Evolutionary conservation across 2,329 filamentous ascomycete genomes (phyloP).

Genomic region (Annulohypoxylon truncatum): DNA sequence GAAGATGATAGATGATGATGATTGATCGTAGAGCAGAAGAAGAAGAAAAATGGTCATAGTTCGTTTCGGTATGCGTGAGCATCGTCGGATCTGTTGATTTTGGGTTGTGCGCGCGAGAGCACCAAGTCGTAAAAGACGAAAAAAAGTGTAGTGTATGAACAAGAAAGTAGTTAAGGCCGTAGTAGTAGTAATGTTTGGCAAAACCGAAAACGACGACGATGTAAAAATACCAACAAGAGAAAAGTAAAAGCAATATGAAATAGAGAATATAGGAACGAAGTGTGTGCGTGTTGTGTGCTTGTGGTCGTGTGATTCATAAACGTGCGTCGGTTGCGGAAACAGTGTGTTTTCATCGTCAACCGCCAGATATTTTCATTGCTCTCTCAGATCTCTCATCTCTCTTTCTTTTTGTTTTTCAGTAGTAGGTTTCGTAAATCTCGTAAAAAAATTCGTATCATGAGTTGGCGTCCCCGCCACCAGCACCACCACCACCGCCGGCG

Average conservation of each 20-base stretch:
- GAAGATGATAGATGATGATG: constrained; percentile 25
- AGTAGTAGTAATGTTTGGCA: constrained; percentile 15
- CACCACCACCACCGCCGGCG: too few species aligned
- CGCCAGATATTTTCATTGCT: constrained; percentile 5
- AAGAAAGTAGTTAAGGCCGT: too few species aligned
- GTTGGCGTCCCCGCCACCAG: constrained; percentile 54
- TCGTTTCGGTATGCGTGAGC: constrained; percentile 52
- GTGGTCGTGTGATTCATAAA: not conserved
- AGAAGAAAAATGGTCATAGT: constrained; percentile 32
- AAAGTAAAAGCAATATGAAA: constrained; percentile 12
- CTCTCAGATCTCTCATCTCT: too few species aligned
- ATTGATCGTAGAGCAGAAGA: constrained; percentile 10
- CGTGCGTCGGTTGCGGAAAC: not conserved
- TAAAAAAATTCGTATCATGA: constrained; percentile 55
- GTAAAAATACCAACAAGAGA: constrained; percentile 36
- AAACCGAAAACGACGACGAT: constrained; percentile 49
- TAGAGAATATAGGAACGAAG: constrained; percentile 16
- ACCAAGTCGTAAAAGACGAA: constrained; percentile 40
- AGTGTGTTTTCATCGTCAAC: not conserved
- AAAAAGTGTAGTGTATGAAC: constrained; percentile 47
- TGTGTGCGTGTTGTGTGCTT: not conserved
- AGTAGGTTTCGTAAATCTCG: constrained; percentile 45
- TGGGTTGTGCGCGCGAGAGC: constrained; percentile 46
- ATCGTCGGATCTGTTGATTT: constrained; percentile 49
- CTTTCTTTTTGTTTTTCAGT: constrained; percentile 11